phyloP scores from a whole-genome alignment of 2,329 filamentous ascomycete genomes.

The Colletotrichum graminicola region DNA sequence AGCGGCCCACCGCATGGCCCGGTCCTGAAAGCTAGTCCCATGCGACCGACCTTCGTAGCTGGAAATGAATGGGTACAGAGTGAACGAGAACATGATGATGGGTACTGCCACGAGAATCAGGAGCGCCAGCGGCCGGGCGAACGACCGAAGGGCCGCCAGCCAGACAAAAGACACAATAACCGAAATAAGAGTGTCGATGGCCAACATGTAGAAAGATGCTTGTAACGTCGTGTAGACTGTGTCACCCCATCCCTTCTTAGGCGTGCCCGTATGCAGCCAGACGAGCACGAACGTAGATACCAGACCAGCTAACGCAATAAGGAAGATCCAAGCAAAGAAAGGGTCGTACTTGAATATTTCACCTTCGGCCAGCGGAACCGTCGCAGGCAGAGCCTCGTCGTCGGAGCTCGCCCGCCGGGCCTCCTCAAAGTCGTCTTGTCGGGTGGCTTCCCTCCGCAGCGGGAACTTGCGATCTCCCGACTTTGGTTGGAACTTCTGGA shows the following conservation, averaged over 20 bases:
- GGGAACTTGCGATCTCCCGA: slow-evolving; percentile 55
- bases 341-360: slow-evolving; percentile 86
- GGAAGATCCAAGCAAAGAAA: slow-evolving; percentile 91
- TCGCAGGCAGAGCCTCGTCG: slow-evolving; percentile 52
- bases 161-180: slow-evolving; percentile 89
- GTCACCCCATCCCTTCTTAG: slow-evolving; percentile 84
- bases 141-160: slow-evolving; percentile 89
- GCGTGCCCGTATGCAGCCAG: slow-evolving; percentile 86
- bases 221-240: slow-evolving; percentile 93
- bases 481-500: slow-evolving; percentile 68
- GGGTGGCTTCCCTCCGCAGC: slow-evolving; percentile 57
- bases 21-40: slow-evolving; percentile 86
- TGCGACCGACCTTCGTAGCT: slow-evolving; percentile 85
- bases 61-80: slow-evolving; percentile 89
- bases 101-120: slow-evolving; percentile 87
- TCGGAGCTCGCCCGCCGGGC: slow-evolving; percentile 55
- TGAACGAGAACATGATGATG: slow-evolving; percentile 87
- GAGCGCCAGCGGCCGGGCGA: slow-evolving; percentile 86
- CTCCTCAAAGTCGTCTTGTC: slow-evolving; percentile 62
- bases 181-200: slow-evolving; percentile 91
- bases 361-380: slow-evolving; percentile 68
- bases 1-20: slow-evolving; percentile 88
- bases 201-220: slow-evolving; percentile 88
- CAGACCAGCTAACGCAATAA: slow-evolving; percentile 85
- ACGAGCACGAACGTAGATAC: slow-evolving; percentile 91